Evolutionary conservation across 148 eudicot genomes (phyloP).

Genomic region (Vaccinium macrocarpon): DNA sequence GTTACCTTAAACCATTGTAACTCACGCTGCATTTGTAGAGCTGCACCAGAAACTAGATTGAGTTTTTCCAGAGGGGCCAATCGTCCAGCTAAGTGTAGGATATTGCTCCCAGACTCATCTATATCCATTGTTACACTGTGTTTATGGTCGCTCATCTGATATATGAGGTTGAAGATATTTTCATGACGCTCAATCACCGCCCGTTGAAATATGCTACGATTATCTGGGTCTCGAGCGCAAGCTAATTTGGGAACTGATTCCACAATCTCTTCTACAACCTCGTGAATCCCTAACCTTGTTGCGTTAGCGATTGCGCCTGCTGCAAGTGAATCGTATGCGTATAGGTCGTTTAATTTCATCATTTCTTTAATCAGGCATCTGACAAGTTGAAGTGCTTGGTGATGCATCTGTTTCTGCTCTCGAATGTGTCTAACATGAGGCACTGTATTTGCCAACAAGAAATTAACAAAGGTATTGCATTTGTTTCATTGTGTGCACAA

Average conservation of each 20-base stretch:
- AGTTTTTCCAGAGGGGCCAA: not conserved
- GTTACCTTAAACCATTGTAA: not conserved
- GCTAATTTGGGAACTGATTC: constrained; percentile 19
- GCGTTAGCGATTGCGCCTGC: constrained; percentile 15
- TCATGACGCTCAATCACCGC: constrained; percentile 27
- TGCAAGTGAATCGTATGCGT: not conserved
- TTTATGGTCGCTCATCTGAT: constrained; percentile 20
- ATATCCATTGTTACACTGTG: not conserved
- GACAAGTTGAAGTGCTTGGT: constrained; percentile 21
- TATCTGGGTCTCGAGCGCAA: constrained; percentile 17
- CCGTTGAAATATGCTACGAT: constrained; percentile 24
- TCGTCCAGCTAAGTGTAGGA: not conserved
- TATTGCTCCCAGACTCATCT: not conserved
- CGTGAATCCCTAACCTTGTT: constrained; percentile 25
- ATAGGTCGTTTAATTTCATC: not conserved
- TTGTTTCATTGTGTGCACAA: too few relatives aligned
- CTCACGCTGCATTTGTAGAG: not conserved
- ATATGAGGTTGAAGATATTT: constrained; percentile 25
- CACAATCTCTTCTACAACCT: constrained; percentile 23
- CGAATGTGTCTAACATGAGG: constrained; percentile 5
- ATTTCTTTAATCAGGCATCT: constrained; percentile 13
- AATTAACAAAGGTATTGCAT: too few relatives aligned
- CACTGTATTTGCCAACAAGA: not conserved
- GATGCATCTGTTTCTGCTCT: constrained; percentile 7
- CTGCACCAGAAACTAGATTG: not conserved